Evolutionary conservation across 352 stramenopile genomes (phyloP).

Genomic region (Phytophthora melonis): DNA sequence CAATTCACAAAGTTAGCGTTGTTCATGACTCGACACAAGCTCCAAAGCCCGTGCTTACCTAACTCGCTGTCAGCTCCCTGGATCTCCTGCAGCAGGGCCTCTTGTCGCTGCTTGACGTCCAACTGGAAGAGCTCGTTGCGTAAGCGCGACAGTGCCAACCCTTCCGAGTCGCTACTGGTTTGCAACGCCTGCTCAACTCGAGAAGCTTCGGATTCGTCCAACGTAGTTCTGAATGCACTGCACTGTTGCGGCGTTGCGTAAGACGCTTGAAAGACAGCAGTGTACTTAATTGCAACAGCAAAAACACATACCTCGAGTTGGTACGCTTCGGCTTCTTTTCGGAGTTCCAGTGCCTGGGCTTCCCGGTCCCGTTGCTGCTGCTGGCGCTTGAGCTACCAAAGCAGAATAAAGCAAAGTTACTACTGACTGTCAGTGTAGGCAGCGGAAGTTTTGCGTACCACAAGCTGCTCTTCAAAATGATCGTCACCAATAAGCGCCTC

Average conservation of each 20-base stretch:
- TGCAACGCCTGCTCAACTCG: constrained; percentile 33
- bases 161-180: background rate
- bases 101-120: constrained; percentile 57
- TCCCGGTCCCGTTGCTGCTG: constrained; percentile 35
- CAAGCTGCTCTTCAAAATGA: constrained; percentile 16
- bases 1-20: too few relatives aligned
- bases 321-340: constrained; percentile 36
- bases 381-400: constrained; percentile 20
- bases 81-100: constrained; percentile 48
- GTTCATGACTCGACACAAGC: background rate
- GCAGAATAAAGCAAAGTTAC: background rate
- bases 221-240: constrained; percentile 11
- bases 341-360: constrained; percentile 27
- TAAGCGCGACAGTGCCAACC: constrained; percentile 33
- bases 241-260: constrained; percentile 8
- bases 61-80: constrained; percentile 46
- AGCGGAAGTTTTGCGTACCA: constrained; percentile 9
- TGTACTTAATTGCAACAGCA: too few relatives aligned
- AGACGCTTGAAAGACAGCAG: background rate
- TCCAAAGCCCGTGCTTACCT: constrained; percentile 31
- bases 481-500: constrained; percentile 5
- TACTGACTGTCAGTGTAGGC: background rate
- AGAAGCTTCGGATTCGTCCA: constrained; percentile 29
- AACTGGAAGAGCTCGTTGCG: constrained; percentile 64
- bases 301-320: constrained; percentile 25